phyloP scores from a whole-genome alignment of 78 protist species.

The Dictyostelium intermedium region DNA sequence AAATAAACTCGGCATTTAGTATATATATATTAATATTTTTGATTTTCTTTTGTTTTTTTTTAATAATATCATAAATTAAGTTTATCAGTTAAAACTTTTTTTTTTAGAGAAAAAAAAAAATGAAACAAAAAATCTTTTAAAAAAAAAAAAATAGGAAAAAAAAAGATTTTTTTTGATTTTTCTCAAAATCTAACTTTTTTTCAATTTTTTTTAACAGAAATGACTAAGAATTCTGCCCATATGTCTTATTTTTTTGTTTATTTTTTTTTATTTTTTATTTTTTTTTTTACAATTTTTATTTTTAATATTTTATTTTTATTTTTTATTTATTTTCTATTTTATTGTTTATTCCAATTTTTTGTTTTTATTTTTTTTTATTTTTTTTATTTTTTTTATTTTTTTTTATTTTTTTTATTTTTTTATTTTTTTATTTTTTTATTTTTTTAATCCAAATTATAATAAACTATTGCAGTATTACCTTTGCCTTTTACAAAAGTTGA shows the following conservation, averaged over 20 bases:
- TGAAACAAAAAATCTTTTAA: too few relatives aligned
- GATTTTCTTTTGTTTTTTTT: neutral
- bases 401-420: too few relatives aligned
- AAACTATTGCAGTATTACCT: slow-evolving; percentile 35
- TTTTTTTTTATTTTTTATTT: too few relatives aligned
- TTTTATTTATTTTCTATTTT: too few relatives aligned
- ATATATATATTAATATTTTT: neutral
- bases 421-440: neutral
- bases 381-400: too few relatives aligned
- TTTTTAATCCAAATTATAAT: slow-evolving; percentile 11
- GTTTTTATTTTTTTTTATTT: too few relatives aligned
- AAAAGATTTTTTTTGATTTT: neutral
- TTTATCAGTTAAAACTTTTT: too few relatives aligned
- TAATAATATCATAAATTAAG: too few relatives aligned
- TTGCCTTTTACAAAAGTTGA: slow-evolving; percentile 43
- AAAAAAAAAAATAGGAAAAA: neutral
- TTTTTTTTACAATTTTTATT: too few relatives aligned
- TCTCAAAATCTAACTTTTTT: neutral
- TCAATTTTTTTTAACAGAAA: neutral
- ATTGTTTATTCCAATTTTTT: too few relatives aligned
- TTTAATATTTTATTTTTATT: too few relatives aligned
- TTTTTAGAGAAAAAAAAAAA: neutral
- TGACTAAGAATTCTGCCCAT: neutral
- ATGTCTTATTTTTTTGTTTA: too few relatives aligned
- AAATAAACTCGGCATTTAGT: neutral